Conservation (phyloP, 2,329 filamentous ascomycete species). For the Penicillium sp. region DNA sequence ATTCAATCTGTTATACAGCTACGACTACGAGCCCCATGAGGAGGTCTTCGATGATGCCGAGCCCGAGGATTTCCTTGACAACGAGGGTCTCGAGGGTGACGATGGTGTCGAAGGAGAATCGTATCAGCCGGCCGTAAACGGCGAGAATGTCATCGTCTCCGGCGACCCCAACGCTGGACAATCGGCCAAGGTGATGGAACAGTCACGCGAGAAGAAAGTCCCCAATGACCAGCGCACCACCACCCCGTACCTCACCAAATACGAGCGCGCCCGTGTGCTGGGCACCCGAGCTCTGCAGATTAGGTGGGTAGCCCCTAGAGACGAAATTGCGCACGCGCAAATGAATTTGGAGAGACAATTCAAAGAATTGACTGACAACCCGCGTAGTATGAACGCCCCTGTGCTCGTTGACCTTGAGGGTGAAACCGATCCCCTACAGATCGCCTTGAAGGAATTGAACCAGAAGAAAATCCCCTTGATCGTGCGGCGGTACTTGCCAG, state of each 20-base stretch:
- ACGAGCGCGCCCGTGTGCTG: slow-evolving; percentile 89
- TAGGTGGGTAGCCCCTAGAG: slow-evolving; percentile 60
- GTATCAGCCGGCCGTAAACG: slow-evolving; percentile 37
- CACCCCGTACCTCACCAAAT: slow-evolving; percentile 99
- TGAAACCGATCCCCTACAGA: slow-evolving; percentile 95
- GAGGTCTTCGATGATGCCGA: slow-evolving; percentile 68
- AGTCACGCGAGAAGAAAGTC: slow-evolving; percentile 77
- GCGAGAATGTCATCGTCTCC: slow-evolving; percentile 43
- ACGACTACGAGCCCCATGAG: slow-evolving; percentile 60
- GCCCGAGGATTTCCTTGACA: slow-evolving; percentile 57
- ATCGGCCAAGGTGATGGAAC: slow-evolving; percentile 56
- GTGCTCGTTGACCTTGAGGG: slow-evolving; percentile 95
- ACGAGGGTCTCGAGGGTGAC: slow-evolving; percentile 56
- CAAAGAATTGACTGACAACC: slow-evolving; percentile 23
- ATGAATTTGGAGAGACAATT: neutral
- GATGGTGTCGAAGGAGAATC: slow-evolving; percentile 53
- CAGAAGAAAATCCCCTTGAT: slow-evolving; percentile 99
- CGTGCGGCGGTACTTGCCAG: slow-evolving; percentile 90
- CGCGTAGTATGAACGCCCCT: slow-evolving; percentile 85
- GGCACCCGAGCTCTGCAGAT: slow-evolving; percentile 94
- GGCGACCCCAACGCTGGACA: slow-evolving; percentile 54
- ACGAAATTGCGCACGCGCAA: slow-evolving; percentile 67
- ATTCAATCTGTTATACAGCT: slow-evolving; percentile 25
- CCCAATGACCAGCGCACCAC: slow-evolving; percentile 83
- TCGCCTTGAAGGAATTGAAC: slow-evolving; percentile 93